phyloP scores from a whole-genome alignment of 2,329 filamentous ascomycete species.

The Basipetospora chlamydospora region DNA sequence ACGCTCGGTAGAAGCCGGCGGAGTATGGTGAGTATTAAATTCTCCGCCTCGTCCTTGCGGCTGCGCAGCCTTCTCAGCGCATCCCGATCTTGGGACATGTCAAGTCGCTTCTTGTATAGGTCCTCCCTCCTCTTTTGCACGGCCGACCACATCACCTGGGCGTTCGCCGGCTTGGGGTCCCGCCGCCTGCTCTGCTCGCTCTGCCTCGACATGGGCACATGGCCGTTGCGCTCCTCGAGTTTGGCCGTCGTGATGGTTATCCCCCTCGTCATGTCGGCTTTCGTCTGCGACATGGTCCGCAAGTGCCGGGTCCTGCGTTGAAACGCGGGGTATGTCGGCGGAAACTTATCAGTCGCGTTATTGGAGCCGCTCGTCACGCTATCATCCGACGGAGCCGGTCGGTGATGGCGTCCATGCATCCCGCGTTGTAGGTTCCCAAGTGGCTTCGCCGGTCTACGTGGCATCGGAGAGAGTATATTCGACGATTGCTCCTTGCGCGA shows the following conservation, averaged over 20 bases:
- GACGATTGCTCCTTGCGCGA: neutral
- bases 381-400: neutral
- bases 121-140: neutral
- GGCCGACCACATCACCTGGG: constrained; percentile 1
- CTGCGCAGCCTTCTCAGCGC: neutral
- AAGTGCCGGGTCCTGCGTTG: neutral
- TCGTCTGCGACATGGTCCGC: neutral
- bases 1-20: constrained; percentile 1
- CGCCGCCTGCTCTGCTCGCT: too few relatives aligned
- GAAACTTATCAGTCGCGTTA: neutral
- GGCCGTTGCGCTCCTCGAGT: neutral
- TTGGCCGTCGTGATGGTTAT: constrained; percentile 1
- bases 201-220: too few relatives aligned
- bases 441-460: neutral
- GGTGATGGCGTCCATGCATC: too few relatives aligned
- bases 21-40: constrained; percentile 1
- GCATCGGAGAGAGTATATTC: neutral
- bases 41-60: constrained; percentile 3
- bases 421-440: neutral
- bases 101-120: neutral
- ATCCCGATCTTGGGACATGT: neutral
- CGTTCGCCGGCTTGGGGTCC: too few relatives aligned
- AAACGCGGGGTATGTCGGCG: constrained; percentile 1
- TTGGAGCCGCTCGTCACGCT: neutral
- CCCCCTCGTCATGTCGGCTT: neutral